Conservation (phyloP, 441 rosid species). For the Arabidopsis lyrata region DNA sequence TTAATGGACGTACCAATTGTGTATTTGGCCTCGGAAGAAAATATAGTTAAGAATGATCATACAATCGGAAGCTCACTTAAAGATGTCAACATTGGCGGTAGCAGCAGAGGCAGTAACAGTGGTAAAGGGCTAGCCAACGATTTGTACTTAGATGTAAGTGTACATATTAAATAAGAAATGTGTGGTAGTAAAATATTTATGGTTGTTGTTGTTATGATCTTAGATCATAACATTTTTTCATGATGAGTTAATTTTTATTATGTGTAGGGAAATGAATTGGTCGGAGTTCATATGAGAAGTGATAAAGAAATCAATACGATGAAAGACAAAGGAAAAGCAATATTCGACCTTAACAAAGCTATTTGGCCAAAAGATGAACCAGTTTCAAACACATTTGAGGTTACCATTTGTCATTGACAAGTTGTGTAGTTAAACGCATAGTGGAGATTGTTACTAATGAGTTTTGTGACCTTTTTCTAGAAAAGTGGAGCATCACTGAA, state of each 20-base stretch:
- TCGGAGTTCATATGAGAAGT: not conserved
- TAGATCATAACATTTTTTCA: not conserved
- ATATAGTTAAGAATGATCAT: not conserved
- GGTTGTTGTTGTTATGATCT: not conserved
- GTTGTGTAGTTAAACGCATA: not conserved
- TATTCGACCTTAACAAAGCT: not conserved
- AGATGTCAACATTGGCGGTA: not conserved
- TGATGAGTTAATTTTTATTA: not conserved
- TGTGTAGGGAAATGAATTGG: not conserved
- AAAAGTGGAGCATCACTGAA: not conserved
- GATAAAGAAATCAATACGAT: not conserved
- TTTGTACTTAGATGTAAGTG: not conserved
- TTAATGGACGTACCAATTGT: not conserved
- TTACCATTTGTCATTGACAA: not conserved
- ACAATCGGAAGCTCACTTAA: not conserved
- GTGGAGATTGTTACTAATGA: not conserved
- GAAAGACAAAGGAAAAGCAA: not conserved
- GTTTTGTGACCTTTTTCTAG: not conserved
- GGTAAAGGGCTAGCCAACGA: slow-evolving; percentile 1
- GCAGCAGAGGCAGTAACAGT: not conserved
- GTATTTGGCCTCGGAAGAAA: too few relatives aligned
- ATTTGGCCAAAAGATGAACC: not conserved
- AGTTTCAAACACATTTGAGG: not conserved
- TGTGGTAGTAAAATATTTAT: not conserved
- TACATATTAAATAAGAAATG: not conserved